Evolutionary conservation across 106 monocot species (phyloP).

Genomic region (Amphibolis antarctica): DNA sequence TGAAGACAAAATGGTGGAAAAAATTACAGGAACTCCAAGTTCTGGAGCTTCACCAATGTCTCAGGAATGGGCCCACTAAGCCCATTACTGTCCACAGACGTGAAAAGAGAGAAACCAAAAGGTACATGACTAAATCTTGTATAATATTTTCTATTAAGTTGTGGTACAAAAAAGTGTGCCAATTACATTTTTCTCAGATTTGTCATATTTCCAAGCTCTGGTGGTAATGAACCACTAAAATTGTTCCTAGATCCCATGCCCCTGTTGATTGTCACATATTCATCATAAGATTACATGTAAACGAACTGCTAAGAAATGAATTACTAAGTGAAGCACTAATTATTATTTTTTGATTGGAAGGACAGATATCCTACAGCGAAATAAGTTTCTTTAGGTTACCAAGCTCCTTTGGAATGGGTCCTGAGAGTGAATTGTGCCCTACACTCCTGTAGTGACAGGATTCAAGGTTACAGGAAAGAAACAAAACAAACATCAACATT

Average conservation of each 20-base stretch:
- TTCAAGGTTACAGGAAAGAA: background rate
- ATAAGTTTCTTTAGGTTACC: constrained; percentile 8
- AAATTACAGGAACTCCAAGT: constrained; percentile 10
- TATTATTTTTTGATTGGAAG: background rate
- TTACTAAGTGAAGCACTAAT: background rate
- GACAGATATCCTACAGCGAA: constrained; percentile 4
- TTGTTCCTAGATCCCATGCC: constrained; percentile 18
- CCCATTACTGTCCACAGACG: constrained; percentile 16
- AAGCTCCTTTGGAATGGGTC: constrained; percentile 15
- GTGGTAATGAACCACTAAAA: constrained; percentile 15
- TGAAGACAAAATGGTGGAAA: background rate
- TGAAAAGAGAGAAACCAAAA: background rate
- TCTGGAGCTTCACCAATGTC: constrained; percentile 13
- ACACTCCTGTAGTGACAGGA: background rate
- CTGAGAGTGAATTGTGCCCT: constrained; percentile 9
- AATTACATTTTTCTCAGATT: constrained; percentile 11
- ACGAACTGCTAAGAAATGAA: background rate
- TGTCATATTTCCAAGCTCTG: constrained; percentile 16
- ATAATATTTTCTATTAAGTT: background rate
- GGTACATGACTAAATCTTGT: background rate
- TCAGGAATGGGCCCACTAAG: constrained; percentile 14
- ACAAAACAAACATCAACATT: background rate
- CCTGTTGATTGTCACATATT: background rate
- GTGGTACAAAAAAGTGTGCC: background rate
- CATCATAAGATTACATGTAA: background rate